A percentile compares a stretch with the other conserved stretches of the same genome.
Conservation (phyloP, 108 stramenopile species). For the Fistulifera pelliculosa region DNA sequence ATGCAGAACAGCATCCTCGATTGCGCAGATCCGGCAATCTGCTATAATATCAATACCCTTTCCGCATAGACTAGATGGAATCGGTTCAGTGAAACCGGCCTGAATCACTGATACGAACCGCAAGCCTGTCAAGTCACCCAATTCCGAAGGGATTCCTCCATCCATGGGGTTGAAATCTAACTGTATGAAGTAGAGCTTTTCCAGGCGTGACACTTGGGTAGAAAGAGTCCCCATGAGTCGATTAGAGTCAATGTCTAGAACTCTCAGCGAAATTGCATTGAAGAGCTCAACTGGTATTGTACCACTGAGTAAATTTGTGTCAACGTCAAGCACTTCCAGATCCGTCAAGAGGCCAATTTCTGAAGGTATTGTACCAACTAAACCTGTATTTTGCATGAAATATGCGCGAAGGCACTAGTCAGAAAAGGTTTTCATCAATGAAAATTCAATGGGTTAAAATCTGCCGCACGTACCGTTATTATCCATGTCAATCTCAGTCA, state of each 20-base stretch:
- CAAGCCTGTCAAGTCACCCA: constrained; percentile 26
- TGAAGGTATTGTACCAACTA: constrained; percentile 21
- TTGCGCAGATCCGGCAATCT: constrained; percentile 24
- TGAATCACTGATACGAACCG: constrained; percentile 23
- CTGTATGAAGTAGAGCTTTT: constrained; percentile 30
- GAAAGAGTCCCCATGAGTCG: constrained; percentile 38
- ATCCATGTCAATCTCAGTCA: constrained; percentile 31
- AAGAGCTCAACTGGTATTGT: constrained; percentile 28
- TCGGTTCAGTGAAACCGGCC: constrained; percentile 11
- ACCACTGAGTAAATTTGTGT: constrained; percentile 26
- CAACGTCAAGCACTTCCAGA: constrained; percentile 32
- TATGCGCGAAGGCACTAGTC: constrained; percentile 9
- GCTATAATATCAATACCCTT: constrained; percentile 20
- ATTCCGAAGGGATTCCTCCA: constrained; percentile 46
- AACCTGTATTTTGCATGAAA: too few species aligned
- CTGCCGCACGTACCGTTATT: too few species aligned
- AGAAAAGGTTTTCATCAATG: background rate
- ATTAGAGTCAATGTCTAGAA: constrained; percentile 42
- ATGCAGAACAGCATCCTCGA: constrained; percentile 28
- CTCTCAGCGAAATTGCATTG: constrained; percentile 12
- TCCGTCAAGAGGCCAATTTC: constrained; percentile 7
- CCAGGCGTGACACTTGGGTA: constrained; percentile 33
- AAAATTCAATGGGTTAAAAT: too few species aligned
- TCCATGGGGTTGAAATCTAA: constrained; percentile 35
- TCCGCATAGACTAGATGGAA: constrained; percentile 20